Percentiles rank a stretch among this genome's conserved stretches.
Conservation (phyloP, 2,329 filamentous ascomycete genomes). For the Mariannaea sp. region DNA sequence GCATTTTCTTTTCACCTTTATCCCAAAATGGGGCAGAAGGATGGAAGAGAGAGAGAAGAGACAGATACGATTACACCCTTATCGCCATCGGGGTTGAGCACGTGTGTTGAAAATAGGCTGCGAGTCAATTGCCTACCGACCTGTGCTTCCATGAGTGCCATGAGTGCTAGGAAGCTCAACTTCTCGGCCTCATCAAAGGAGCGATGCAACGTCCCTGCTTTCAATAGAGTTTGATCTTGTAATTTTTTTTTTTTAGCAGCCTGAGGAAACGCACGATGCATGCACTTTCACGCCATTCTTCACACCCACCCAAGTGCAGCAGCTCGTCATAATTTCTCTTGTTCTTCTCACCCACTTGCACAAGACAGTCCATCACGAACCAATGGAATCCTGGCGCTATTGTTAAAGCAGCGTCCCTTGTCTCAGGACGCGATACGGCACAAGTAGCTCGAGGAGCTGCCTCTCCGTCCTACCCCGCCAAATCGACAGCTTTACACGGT, state of each 20-base stretch:
- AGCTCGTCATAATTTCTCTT: conserved; percentile 1
- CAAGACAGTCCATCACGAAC: neutral
- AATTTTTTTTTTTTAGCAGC: no score
- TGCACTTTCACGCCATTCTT: neutral
- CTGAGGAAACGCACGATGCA: conserved; percentile 8
- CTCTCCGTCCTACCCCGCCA: conserved; percentile 32
- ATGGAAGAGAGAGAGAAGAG: neutral
- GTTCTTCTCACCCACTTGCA: neutral
- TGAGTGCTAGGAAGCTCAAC: conserved; percentile 4
- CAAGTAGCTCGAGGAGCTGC: conserved; percentile 32
- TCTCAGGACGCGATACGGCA: conserved; percentile 26
- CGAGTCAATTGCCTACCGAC: no score
- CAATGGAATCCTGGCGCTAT: neutral
- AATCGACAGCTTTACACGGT: conserved; percentile 32
- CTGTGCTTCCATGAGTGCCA: no score
- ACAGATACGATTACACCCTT: no score
- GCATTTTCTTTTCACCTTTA: neutral
- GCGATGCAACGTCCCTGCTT: conserved; percentile 10
- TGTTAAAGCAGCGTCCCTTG: conserved; percentile 34
- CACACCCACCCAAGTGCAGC: neutral
- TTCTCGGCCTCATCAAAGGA: conserved; percentile 1
- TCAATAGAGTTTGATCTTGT: conserved; percentile 2
- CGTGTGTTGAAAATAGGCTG: conserved; percentile 16
- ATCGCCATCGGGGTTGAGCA: no score
- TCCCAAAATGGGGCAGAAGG: neutral